Evolutionary conservation across 257 asterid species (phyloP).

Genomic region (Solanum acaule): DNA sequence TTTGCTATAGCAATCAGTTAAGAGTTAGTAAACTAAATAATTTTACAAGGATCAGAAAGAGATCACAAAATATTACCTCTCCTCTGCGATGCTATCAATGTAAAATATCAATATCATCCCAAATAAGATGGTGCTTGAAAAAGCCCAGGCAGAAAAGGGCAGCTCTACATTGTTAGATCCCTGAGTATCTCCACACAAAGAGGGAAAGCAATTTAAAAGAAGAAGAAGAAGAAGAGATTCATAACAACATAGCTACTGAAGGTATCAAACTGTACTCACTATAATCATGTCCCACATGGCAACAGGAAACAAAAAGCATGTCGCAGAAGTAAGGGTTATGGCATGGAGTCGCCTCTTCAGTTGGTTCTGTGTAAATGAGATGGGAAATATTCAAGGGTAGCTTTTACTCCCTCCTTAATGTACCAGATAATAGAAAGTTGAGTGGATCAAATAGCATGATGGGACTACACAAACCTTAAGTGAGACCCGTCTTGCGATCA

Average conservation of each 20-base stretch:
- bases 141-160: constrained; percentile 94
- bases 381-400: neutral
- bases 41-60: neutral
- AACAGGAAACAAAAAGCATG: constrained; percentile 95
- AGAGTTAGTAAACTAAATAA: neutral
- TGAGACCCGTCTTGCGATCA: constrained; percentile 81
- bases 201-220: constrained; percentile 5
- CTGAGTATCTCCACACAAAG: constrained; percentile 31
- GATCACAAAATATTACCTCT: constrained; percentile 44
- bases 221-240: neutral
- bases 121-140: constrained; percentile 71
- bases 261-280: constrained; percentile 50
- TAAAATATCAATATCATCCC: constrained; percentile 85
- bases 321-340: constrained; percentile 83
- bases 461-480: constrained; percentile 52
- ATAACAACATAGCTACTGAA: neutral
- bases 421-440: neutral
- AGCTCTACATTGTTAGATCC: constrained; percentile 61
- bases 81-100: constrained; percentile 93
- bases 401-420: neutral
- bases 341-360: constrained; percentile 94
- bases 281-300: constrained; percentile 99
- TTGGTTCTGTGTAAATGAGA: constrained; percentile 63
- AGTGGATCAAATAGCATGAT: neutral
- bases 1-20: neutral